These are phyloP conservation scores for Beta vulgaris DNA, from an alignment of 148 eudicot genomes.

Conservation along the genomic window DNA sequence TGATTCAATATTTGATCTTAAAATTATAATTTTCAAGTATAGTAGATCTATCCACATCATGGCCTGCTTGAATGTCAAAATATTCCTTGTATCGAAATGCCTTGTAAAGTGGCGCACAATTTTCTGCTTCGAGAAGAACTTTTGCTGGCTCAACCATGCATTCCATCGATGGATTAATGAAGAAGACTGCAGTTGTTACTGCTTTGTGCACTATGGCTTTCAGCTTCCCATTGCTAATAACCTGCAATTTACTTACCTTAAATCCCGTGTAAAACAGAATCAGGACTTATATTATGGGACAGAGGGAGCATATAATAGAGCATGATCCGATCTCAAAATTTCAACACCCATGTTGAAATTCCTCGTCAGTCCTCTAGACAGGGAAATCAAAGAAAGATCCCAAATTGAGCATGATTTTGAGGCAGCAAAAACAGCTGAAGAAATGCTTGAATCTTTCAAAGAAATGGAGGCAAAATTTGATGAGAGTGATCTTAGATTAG, in stretches of 20 bases:
- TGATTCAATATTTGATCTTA: slow-evolving; percentile 7
- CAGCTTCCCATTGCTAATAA: slow-evolving; percentile 38
- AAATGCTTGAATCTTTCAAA: slow-evolving; percentile 72
- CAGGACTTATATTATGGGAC: too few relatives aligned
- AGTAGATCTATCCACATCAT: slow-evolving; percentile 14
- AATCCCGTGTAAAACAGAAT: too few relatives aligned
- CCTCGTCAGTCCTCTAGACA: slow-evolving; percentile 57
- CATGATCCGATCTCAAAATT: slow-evolving; percentile 43
- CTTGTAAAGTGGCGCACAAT: slow-evolving; percentile 24
- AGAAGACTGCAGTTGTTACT: slow-evolving; percentile 25
- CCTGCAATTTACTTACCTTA: too few relatives aligned
- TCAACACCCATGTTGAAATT: slow-evolving; percentile 47
- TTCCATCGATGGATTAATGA: slow-evolving; percentile 18
- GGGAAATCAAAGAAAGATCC: slow-evolving; percentile 52
- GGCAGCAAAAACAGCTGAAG: slow-evolving; percentile 59
- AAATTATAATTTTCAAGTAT: slow-evolving; percentile 16
- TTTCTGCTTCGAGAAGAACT: slow-evolving; percentile 16
- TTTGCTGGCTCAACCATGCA: slow-evolving; percentile 33
- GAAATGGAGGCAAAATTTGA: slow-evolving; percentile 71
- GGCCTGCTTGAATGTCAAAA: slow-evolving; percentile 10
- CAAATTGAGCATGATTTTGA: slow-evolving; percentile 74
- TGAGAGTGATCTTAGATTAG: slow-evolving; percentile 72
- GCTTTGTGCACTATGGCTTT: slow-evolving; percentile 26
- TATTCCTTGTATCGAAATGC: slow-evolving; percentile 29
- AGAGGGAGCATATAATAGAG: too few relatives aligned